Percentiles rank a stretch among this genome's conserved stretches.
Conservation (phyloP, 2,329 filamentous ascomycete genomes). For the Pestalotiopsis sp. region DNA sequence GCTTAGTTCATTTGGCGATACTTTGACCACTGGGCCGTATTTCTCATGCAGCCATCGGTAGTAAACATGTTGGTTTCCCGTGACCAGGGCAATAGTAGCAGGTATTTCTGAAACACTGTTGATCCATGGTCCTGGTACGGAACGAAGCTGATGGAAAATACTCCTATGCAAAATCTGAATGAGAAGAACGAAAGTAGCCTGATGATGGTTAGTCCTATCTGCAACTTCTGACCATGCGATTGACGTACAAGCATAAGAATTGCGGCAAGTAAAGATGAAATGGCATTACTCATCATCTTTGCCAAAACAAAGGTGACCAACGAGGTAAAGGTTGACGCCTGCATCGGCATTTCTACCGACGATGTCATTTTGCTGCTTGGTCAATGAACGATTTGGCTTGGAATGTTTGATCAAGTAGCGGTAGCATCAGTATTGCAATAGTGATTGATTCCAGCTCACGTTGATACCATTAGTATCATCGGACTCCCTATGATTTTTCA, state of each 20-base stretch:
- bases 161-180: conserved; percentile 16
- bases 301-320: no score
- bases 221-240: no score
- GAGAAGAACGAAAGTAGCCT: conserved; percentile 5
- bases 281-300: no score
- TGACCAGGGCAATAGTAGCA: conserved; percentile 22
- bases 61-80: conserved; percentile 27
- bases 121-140: conserved; percentile 26
- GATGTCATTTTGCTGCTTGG: no score
- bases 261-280: background rate
- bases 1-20: conserved; percentile 30
- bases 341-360: no score
- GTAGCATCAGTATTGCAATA: no score
- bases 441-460: no score
- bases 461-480: no score
- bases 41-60: conserved; percentile 28
- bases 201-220: background rate
- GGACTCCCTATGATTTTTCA: no score
- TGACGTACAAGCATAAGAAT: background rate
- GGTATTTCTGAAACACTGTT: conserved; percentile 28
- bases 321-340: no score
- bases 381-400: no score
- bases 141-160: conserved; percentile 26
- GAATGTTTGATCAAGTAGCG: no score
- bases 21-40: conserved; percentile 30